Conservation (phyloP, 31 red algal genomes). For the Odonthalia washingtoniensis region DNA sequence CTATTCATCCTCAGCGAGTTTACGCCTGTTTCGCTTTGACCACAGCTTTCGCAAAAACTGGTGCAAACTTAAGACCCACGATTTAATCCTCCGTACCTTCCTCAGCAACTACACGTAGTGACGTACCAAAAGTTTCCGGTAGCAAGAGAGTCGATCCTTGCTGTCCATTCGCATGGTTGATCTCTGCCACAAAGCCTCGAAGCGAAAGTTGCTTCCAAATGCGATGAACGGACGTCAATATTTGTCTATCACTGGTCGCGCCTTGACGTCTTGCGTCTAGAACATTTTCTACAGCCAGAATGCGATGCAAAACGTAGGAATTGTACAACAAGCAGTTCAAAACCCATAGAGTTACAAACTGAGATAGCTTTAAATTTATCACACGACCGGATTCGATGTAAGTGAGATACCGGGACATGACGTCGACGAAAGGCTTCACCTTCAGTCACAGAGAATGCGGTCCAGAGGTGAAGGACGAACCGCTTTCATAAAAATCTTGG, state of each 20-base stretch:
- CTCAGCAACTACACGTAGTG: not conserved
- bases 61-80: not conserved
- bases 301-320: not conserved
- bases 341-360: no score
- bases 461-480: not conserved
- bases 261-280: not conserved
- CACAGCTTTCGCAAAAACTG: not conserved
- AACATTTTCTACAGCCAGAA: not conserved
- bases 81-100: not conserved
- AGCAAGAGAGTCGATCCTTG: not conserved
- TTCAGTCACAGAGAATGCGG: not conserved
- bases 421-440: not conserved
- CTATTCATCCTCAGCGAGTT: not conserved
- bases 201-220: no score
- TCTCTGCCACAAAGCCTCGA: no score
- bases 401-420: no score
- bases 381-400: no score
- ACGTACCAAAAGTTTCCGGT: slow-evolving; percentile 7
- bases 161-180: not conserved
- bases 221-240: not conserved
- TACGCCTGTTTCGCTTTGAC: slow-evolving; percentile 1
- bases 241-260: not conserved
- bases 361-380: no score
- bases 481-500: not conserved
- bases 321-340: not conserved